Percentiles rank a stretch among this genome's conserved stretches.
Conservation (phyloP, 306 rosid species). For the Prunus dulcis region DNA sequence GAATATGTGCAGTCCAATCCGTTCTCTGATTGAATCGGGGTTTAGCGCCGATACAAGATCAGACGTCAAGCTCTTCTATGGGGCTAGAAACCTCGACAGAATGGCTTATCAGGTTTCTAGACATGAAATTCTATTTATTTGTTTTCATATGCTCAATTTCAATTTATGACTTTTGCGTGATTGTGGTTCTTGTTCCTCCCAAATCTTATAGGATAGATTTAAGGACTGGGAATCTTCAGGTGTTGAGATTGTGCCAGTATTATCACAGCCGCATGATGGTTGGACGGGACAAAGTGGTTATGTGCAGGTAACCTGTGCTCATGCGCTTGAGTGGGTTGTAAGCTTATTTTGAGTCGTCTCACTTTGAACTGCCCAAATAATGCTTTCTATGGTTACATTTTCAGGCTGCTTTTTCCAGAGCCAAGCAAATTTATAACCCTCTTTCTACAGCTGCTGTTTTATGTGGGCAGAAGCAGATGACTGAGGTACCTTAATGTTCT, state of each 20-base stretch:
- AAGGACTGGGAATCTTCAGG: constrained; percentile 92
- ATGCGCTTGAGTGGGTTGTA: not conserved
- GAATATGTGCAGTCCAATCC: constrained; percentile 64
- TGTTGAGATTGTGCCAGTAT: constrained; percentile 80
- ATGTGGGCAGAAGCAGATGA: constrained; percentile 91
- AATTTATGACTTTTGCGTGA: constrained; percentile 18
- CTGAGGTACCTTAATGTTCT: constrained; percentile 56
- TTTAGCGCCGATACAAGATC: constrained; percentile 65
- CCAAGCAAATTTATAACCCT: constrained; percentile 64
- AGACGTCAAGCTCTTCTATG: constrained; percentile 80
- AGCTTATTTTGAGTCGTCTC: not conserved
- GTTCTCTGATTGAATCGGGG: constrained; percentile 84
- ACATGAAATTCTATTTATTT: not conserved
- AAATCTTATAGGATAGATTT: constrained; percentile 69
- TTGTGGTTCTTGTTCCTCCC: not conserved
- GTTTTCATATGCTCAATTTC: not conserved
- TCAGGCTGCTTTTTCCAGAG: constrained; percentile 85
- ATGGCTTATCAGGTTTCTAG: constrained; percentile 92
- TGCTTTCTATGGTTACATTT: constrained; percentile 13
- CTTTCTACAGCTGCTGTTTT: constrained; percentile 67
- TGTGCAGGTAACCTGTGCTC: constrained; percentile 59
- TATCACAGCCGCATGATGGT: constrained; percentile 74
- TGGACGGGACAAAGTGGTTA: constrained; percentile 88
- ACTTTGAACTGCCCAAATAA: not conserved
- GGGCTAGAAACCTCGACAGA: constrained; percentile 82